Evolutionary conservation across 345 rosid genomes (phyloP), one percentile per base, ranked within the genome.

Genomic region (Arabidopsis suecica): DNA sequence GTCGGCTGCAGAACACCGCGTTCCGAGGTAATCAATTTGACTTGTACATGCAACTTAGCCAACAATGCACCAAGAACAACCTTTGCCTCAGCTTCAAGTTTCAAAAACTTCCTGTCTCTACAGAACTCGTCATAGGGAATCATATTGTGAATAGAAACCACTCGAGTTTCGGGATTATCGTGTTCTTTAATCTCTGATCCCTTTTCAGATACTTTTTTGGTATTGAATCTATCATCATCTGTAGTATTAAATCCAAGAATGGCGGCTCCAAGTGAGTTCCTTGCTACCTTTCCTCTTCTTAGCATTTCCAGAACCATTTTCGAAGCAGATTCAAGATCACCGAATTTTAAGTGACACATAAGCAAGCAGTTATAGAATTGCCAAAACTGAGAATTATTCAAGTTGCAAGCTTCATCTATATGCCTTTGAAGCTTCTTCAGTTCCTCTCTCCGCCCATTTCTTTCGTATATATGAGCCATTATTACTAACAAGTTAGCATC

Each of bases 291-390:
- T 72, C 93, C 95, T 70, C 83, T 86, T 67, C 77, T 80, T 55
- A 95, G 85, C 97, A 95, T 95, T 83, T 87, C 83, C 79, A 95
- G 64, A 62, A 95, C 97, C 99, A 95, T 91, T 53, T 75, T 81
- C 61, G 89, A 83, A 36, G 93, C 99, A 70, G 92, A 81, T 76
- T 88, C 85, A 22, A 94, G 93, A 79, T 88, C 98, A 48, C 96
- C 93, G 7, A 91, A 84, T 79, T 92, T 94, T 76, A 90, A 80
- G 74, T 92, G 91, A 81, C 97, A 91, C 60, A 77, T 81, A 59
- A 92, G 86, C 83, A 94, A 73, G 53, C 96, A 90, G 79, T 87
- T 88, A 69, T 90, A 83, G 59, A 88, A 91, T 69, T 92, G 97
- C 73, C 89, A 81, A 76, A 88, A 86, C 70, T 91, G 97, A 73